These are phyloP conservation scores for Medicago ruthenica DNA, from an alignment of 306 rosid genomes.

Conservation along the genomic window DNA sequence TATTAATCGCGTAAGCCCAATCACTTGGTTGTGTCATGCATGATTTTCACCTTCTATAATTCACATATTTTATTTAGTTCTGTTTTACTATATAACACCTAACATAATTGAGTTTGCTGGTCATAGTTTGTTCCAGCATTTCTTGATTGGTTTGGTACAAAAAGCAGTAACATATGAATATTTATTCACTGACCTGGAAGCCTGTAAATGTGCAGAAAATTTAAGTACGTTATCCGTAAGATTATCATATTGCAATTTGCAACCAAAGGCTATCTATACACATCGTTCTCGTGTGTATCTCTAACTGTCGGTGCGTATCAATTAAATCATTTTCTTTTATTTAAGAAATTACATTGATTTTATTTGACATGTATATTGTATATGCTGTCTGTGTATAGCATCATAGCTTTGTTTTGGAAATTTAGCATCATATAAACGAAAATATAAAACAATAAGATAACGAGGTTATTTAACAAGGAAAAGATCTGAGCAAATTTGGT, in stretches of 20 bases:
- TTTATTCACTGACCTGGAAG: not conserved
- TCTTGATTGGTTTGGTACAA: no score
- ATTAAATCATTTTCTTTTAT: not conserved
- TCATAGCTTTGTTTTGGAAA: not conserved
- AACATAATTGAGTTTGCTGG: not conserved
- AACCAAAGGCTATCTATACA: no score
- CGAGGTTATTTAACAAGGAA: not conserved
- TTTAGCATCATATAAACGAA: not conserved
- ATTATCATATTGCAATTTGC: no score
- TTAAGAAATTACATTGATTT: not conserved
- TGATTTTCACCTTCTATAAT: slow-evolving; percentile 1
- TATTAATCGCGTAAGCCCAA: no score
- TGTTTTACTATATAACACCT: no score
- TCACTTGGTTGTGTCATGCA: no score
- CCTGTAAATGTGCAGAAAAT: no score
- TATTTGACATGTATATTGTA: not conserved
- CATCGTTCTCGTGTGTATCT: no score
- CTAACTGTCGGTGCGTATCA: no score
- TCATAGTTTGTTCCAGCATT: not conserved
- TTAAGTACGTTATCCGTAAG: no score
- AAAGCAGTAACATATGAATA: no score
- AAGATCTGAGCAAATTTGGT: not conserved
- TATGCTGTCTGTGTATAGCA: not conserved
- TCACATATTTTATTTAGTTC: not conserved
- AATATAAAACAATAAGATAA: not conserved